Evolutionary conservation across 2,329 filamentous ascomycete genomes (phyloP).

Genomic region (Aspergillus fischeri): DNA sequence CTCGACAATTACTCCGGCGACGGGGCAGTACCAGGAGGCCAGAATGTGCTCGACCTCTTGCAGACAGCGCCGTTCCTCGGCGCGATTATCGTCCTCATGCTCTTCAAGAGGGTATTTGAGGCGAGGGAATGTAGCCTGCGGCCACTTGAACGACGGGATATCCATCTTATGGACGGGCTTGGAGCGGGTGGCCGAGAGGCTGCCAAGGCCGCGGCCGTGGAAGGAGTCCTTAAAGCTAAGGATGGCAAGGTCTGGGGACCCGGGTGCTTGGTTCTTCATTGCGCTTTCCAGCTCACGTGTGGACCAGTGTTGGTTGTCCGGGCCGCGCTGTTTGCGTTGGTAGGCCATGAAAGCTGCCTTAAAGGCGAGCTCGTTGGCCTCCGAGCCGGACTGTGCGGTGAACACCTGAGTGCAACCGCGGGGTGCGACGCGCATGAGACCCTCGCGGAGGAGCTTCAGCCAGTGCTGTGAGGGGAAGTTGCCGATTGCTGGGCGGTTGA

Average conservation of each 20-base stretch:
- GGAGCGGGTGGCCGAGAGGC: conserved; percentile 7
- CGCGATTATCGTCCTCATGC: conserved; percentile 6
- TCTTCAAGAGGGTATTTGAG: conserved; percentile 6
- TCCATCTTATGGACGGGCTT: conserved; percentile 7
- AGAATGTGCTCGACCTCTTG: conserved; percentile 1
- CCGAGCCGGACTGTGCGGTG: conserved; percentile 5
- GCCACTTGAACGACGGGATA: conserved; percentile 8
- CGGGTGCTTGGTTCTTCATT: conserved; percentile 8
- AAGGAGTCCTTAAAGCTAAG: conserved; percentile 9
- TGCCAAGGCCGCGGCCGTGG: conserved; percentile 6
- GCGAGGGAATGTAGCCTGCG: conserved; percentile 4
- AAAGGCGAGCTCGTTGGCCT: conserved; percentile 7
- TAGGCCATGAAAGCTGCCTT: conserved; percentile 9
- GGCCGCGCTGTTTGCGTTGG: conserved; percentile 2
- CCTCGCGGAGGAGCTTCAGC: neutral
- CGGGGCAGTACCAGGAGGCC: conserved; percentile 4
- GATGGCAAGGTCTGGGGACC: conserved; percentile 5
- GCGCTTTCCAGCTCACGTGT: neutral
- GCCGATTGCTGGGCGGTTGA: conserved; percentile 5
- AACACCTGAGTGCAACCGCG: conserved; percentile 3
- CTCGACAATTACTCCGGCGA: conserved; percentile 3
- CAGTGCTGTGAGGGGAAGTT: conserved; percentile 4
- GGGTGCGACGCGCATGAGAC: conserved; percentile 5
- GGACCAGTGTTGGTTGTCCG: neutral
- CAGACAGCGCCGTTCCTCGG: neutral